Conservation (phyloP, 225 moss, liverwort and hornwort genomes). For the Marchantia polymorpha region DNA sequence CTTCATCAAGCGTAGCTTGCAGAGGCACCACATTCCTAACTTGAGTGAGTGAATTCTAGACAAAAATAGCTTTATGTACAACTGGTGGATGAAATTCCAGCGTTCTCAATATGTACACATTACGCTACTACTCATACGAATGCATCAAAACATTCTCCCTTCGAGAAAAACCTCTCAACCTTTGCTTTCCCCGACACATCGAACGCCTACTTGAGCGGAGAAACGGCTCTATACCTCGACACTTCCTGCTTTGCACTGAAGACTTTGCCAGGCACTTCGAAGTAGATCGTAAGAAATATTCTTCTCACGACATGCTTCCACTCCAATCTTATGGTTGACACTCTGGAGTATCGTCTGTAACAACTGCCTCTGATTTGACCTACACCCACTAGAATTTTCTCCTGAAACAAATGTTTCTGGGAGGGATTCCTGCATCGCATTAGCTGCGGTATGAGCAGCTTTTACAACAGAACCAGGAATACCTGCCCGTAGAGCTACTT, state of each 20-base stretch:
- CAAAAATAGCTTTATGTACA: neutral
- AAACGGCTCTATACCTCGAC: neutral
- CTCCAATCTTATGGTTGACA: neutral
- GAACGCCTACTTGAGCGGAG: neutral
- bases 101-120: neutral
- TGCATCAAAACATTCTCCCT: no score
- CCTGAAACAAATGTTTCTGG: slow-evolving; percentile 5
- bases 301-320: neutral
- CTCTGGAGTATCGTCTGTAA: slow-evolving; percentile 14
- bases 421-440: slow-evolving; percentile 24
- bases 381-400: neutral
- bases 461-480: slow-evolving; percentile 62
- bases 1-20: no score
- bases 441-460: slow-evolving; percentile 57
- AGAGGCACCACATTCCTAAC: no score
- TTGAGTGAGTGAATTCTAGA: neutral
- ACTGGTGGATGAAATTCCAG: neutral
- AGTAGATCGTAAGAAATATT: neutral
- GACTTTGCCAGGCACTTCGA: neutral
- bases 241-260: neutral
- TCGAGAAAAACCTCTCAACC: neutral
- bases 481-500: slow-evolving; percentile 82
- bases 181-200: neutral
- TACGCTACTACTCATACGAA: neutral
- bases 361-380: slow-evolving; percentile 13